Base-by-base conservation (phyloP, 2,329 filamentous ascomycete species). In the Penicillium hordei region DNA sequence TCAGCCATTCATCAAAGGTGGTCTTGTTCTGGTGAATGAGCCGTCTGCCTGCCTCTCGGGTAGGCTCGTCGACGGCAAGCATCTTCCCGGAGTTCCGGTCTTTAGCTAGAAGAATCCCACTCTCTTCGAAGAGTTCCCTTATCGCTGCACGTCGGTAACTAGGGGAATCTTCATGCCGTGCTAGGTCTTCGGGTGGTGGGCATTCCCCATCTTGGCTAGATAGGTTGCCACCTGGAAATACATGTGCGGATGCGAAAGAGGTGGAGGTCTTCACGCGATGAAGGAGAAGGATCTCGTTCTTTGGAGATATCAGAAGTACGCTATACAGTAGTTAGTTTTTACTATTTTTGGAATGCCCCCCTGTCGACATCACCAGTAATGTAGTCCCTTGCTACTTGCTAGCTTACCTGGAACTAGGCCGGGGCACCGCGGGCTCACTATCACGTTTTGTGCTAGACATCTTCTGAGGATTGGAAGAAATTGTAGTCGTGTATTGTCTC, bases 111-210 rank as follows among this genome's bases (percentile, higher is more conserved):
- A 97, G 76, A 53, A 97, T 91, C 0, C 94, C 94, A 63, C 90
- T 93, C 77, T 97, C 94, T 72, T 99, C 94, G 70, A 97, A 97
- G 0, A 91, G 91, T 79, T 97, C 94, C 7, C 94, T 82, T 25
- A 97, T 85, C 0, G 93, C 94, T 6, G 89, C 92, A 36, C 90
- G 76, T n/a, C 92, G 82, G 70, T 97, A 97, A 3, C 86, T 83
- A 0, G 80, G 77, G 0, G 86, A 86, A 71, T 97, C 93, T 12
- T 79, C 73, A 67, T 97, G 92, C 13, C 88, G 78, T 10, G 75
- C 77, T 0, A 79, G 74, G 29, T 85, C 79, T 17, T 81, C 80
- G 0, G 75, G 69, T 0, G 75, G 74, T 0, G 85, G 81, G 13
- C 82, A 77, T 21, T 73, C 66, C 33, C 90, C 92, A 66, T 97